A percentile compares a stretch with the other conserved stretches of the same genome.
Evolutionary conservation across 2,329 filamentous ascomycete species (phyloP).

Genomic region (Alternaria sp.): DNA sequence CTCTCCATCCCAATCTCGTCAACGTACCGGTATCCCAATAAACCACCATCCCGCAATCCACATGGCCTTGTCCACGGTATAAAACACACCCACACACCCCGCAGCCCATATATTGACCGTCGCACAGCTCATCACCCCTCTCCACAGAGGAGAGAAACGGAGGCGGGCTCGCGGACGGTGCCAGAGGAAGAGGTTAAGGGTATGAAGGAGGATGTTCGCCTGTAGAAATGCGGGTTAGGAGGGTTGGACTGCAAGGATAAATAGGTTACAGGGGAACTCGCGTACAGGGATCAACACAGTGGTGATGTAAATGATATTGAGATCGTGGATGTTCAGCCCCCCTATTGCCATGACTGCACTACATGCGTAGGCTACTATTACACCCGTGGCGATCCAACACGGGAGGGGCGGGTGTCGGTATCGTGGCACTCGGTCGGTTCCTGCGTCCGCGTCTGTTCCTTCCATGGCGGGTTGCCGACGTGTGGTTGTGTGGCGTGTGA

Average conservation of each 20-base stretch:
- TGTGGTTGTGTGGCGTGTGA: neutral
- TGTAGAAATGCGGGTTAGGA: neutral
- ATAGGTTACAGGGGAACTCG: neutral
- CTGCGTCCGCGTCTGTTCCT: neutral
- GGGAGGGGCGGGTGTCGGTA: neutral
- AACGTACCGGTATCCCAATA: slow-evolving; percentile 11
- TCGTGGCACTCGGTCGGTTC: neutral
- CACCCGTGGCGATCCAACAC: slow-evolving; percentile 3
- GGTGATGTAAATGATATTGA: neutral
- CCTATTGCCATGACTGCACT: slow-evolving; percentile 2
- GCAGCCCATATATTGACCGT: neutral
- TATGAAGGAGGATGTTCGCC: slow-evolving; percentile 6
- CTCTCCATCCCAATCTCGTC: neutral
- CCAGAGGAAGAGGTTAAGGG: slow-evolving; percentile 5
- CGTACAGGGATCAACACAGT: slow-evolving; percentile 6
- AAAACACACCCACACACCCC: slow-evolving; percentile 3
- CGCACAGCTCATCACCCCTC: neutral
- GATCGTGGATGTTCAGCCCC: neutral
- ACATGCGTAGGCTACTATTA: neutral
- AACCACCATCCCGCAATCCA: slow-evolving; percentile 14
- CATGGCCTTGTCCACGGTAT: neutral
- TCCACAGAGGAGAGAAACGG: neutral
- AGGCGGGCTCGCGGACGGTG: neutral
- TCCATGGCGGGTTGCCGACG: neutral
- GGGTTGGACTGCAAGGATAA: neutral